These are phyloP conservation scores for Anacardium occidentale DNA, from an alignment of 345 rosid genomes.

Conservation along the genomic window DNA sequence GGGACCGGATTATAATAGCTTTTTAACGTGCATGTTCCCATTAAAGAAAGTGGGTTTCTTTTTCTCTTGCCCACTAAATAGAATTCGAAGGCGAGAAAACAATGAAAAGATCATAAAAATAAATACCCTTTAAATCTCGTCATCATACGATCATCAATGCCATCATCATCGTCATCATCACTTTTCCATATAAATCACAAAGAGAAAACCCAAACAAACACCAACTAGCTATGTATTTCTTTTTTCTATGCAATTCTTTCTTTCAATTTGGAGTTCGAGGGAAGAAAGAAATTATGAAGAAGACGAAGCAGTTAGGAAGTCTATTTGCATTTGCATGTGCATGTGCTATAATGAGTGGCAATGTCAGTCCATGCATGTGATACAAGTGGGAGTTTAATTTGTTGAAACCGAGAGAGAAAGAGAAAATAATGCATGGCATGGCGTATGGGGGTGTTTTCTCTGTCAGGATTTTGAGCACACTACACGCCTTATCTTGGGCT, in stretches of 20 bases:
- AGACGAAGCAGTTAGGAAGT: neutral
- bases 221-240: neutral
- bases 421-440: slow-evolving; percentile 42
- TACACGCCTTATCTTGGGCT: slow-evolving; percentile 20
- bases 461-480: slow-evolving; percentile 39
- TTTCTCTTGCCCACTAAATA: slow-evolving; percentile 24
- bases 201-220: neutral
- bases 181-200: neutral
- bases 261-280: slow-evolving; percentile 3
- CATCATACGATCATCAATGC: slow-evolving; percentile 46
- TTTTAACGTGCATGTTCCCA: slow-evolving; percentile 27
- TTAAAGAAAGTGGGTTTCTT: slow-evolving; percentile 22
- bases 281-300: neutral
- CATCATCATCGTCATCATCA: slow-evolving; percentile 28
- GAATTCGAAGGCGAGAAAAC: neutral
- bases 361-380: slow-evolving; percentile 60
- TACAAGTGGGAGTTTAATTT: slow-evolving; percentile 11
- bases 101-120: neutral
- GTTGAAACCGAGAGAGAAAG: slow-evolving; percentile 22
- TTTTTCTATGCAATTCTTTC: neutral
- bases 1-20: slow-evolving; percentile 28
- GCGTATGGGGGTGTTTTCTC: slow-evolving; percentile 37
- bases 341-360: slow-evolving; percentile 50
- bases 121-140: slow-evolving; percentile 35
- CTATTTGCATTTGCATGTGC: slow-evolving; percentile 41